A percentile compares a stretch with the other conserved stretches of the same genome.
These are phyloP conservation scores for Carnegiea gigantea DNA, from an alignment of 179 eudicot genomes.

Conservation along the genomic window DNA sequence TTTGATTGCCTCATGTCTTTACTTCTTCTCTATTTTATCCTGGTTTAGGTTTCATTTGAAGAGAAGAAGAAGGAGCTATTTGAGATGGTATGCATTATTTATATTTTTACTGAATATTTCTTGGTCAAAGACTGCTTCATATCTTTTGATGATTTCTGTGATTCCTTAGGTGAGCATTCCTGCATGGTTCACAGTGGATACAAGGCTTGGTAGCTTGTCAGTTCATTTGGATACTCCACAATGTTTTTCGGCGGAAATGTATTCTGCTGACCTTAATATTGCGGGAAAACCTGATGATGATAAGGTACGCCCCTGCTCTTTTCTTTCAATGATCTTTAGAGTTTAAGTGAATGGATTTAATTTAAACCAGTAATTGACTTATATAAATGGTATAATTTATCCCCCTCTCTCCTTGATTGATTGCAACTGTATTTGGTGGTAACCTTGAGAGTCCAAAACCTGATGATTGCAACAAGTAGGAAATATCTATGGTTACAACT, in stretches of 20 bases:
- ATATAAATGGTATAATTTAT: not conserved
- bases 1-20: conserved; percentile 10
- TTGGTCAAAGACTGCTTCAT: not conserved
- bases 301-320: conserved; percentile 51
- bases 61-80: conserved; percentile 85
- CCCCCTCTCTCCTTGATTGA: not conserved
- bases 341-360: not conserved
- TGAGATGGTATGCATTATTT: conserved; percentile 72
- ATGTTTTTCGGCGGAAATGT: conserved; percentile 99
- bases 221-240: conserved; percentile 97
- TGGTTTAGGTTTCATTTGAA: conserved; percentile 77
- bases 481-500: too few species aligned
- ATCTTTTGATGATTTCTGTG: conserved; percentile 16
- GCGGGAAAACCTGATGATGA: conserved; percentile 89
- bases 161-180: conserved; percentile 87
- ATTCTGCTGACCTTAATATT: conserved; percentile 85
- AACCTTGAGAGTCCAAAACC: not conserved
- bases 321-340: not conserved
- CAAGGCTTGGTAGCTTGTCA: conserved; percentile 93
- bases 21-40: conserved; percentile 13
- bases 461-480: not conserved
- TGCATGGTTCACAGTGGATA: conserved; percentile 90
- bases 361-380: not conserved
- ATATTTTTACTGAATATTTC: not conserved
- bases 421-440: not conserved